phyloP scores from a whole-genome alignment of 495 filamentous ascomycete species.

The Tuber umbilicatum region DNA sequence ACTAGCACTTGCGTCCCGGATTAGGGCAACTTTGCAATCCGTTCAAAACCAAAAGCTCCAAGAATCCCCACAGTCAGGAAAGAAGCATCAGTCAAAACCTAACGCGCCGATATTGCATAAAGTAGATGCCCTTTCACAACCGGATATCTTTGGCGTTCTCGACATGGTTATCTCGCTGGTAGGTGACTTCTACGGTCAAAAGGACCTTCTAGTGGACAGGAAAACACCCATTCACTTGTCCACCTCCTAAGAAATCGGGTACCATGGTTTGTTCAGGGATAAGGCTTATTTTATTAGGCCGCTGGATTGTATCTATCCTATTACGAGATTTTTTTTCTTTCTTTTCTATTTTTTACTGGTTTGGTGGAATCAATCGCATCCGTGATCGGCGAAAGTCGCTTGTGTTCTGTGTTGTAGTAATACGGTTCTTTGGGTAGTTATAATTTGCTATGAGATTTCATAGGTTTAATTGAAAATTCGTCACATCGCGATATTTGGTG shows the following conservation, averaged over 20 bases:
- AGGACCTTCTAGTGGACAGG: conserved; percentile 62
- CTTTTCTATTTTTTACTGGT: not conserved
- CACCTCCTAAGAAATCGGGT: not conserved
- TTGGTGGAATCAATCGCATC: not conserved
- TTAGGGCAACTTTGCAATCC: not conserved
- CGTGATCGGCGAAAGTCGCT: not conserved
- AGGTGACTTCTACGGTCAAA: conserved; percentile 85
- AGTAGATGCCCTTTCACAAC: not conserved
- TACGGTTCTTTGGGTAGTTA: not conserved
- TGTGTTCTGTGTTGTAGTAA: not conserved
- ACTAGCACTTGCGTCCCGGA: not conserved
- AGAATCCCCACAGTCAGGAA: not conserved
- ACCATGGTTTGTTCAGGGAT: not conserved
- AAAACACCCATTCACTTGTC: not conserved
- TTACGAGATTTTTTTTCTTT: no score
- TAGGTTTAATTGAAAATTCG: not conserved
- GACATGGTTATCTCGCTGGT: conserved; percentile 90
- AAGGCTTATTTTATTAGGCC: not conserved
- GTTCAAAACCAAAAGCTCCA: not conserved
- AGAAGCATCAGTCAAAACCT: not conserved
- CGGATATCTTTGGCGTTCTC: conserved; percentile 49
- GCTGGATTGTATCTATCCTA: not conserved
- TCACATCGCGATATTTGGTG: not conserved
- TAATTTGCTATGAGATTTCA: not conserved
- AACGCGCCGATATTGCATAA: not conserved